Evolutionary conservation across 345 rosid species (phyloP).

Genomic region (Syzygium grande): DNA sequence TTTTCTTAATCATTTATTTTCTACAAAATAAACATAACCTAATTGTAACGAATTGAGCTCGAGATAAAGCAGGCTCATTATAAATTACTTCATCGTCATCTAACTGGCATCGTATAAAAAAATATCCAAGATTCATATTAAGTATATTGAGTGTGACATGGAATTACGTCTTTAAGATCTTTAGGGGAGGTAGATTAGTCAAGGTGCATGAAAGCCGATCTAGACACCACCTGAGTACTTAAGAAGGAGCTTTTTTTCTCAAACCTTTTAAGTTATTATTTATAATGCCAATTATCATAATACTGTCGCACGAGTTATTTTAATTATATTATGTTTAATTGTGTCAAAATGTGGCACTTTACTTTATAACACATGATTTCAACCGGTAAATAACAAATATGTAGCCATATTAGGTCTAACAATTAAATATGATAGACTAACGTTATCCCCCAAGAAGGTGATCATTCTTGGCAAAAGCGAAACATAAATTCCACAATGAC

Average conservation of each 20-base stretch:
- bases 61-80: accelerated
- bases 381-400: not conserved
- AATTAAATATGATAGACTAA: not conserved
- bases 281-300: not conserved
- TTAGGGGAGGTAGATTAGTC: not conserved
- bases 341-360: not conserved
- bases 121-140: no score
- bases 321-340: not conserved
- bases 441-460: not conserved
- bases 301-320: not conserved
- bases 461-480: not conserved
- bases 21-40: accelerated
- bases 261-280: not conserved
- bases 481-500: not conserved
- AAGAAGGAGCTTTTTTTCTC: not conserved
- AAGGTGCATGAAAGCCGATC: not conserved
- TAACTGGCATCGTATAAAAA: not conserved
- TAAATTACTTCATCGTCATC: not conserved
- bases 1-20: not conserved
- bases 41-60: accelerated
- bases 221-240: not conserved
- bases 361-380: not conserved
- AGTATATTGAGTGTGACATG: not conserved
- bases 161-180: not conserved
- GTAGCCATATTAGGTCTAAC: not conserved